These are phyloP conservation scores for Hyphopichia homilentoma DNA, from an alignment of 805 yeast genomes.

Conservation along the genomic window DNA sequence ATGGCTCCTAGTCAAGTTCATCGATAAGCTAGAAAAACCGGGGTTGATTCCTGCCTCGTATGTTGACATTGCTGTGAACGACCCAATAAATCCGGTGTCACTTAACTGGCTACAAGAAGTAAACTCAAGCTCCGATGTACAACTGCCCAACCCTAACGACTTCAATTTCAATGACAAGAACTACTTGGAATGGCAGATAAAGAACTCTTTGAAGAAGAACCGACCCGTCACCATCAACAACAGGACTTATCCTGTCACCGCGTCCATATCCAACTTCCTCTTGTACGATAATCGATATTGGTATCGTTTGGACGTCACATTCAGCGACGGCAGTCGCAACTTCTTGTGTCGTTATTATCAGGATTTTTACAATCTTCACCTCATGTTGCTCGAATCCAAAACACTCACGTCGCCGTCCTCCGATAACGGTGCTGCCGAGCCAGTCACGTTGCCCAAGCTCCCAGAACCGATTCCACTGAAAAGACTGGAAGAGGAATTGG, in stretches of 20 bases:
- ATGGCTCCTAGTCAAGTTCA: conserved; percentile 55
- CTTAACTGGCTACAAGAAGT: conserved; percentile 30
- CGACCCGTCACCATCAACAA: conserved; percentile 27
- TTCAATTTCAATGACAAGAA: conserved; percentile 15
- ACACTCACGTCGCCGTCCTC: conserved; percentile 4
- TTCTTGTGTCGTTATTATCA: conserved; percentile 47
- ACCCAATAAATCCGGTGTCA: conserved; percentile 34
- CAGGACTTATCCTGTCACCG: conserved; percentile 27
- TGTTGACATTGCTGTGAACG: conserved; percentile 44
- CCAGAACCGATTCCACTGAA: conserved; percentile 47
- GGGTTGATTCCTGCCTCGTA: conserved; percentile 53
- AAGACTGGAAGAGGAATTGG: conserved; percentile 10
- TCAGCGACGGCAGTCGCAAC: conserved; percentile 31
- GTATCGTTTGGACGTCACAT: conserved; percentile 45
- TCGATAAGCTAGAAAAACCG: conserved; percentile 40
- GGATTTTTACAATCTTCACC: conserved; percentile 47
- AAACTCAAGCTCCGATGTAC: not conserved
- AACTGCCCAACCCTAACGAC: not conserved
- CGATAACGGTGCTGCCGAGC: not conserved
- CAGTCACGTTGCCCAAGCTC: conserved; percentile 31
- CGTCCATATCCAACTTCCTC: conserved; percentile 24
- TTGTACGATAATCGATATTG: conserved; percentile 44
- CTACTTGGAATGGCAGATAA: conserved; percentile 26
- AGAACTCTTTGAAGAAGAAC: conserved; percentile 12
- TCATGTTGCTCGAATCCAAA: conserved; percentile 22